Evolutionary conservation across 1,139 yeast species (phyloP).

Genomic region (Candida albicans): DNA sequence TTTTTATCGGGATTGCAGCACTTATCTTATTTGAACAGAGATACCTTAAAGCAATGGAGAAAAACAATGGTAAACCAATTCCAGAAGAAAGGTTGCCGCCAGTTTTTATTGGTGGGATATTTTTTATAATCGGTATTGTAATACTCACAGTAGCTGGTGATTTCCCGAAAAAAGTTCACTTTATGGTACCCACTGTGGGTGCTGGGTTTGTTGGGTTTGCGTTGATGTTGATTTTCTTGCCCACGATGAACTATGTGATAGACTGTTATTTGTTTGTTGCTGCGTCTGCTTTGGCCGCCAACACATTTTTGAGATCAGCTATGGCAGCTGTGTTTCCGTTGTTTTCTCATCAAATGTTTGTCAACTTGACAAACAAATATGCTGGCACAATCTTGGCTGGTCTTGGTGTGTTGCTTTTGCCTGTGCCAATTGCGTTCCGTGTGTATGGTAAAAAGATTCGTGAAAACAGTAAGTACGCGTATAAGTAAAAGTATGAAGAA

Average conservation of each 20-base stretch:
- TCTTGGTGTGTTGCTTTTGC: conserved; percentile 58
- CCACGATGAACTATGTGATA: conserved; percentile 76
- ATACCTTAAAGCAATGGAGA: conserved; percentile 23
- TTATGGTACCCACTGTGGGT: conserved; percentile 81
- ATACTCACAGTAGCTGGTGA: conserved; percentile 89
- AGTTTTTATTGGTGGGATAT: conserved; percentile 65
- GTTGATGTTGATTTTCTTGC: conserved; percentile 69
- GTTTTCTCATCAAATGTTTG: conserved; percentile 66
- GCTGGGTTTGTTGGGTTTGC: conserved; percentile 77
- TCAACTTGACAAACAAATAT: conserved; percentile 75
- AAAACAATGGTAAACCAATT: conserved; percentile 56
- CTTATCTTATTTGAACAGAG: conserved; percentile 29
- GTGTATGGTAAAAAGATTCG: conserved; percentile 65
- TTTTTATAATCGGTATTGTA: conserved; percentile 74
- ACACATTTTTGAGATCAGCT: conserved; percentile 69
- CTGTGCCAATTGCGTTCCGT: conserved; percentile 73
- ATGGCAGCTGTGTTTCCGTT: conserved; percentile 55
- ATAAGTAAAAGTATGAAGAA: too few species aligned
- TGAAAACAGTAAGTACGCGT: conserved; percentile 63
- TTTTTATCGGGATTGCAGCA: conserved; percentile 52
- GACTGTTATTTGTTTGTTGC: conserved; percentile 78
- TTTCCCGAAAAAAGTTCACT: conserved; percentile 64
- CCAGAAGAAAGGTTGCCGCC: conserved; percentile 82
- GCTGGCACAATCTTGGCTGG: conserved; percentile 78
- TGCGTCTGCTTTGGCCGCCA: conserved; percentile 89